phyloP scores from a whole-genome alignment of 2,329 filamentous ascomycete genomes.

The Trichoderma pleuroti region DNA sequence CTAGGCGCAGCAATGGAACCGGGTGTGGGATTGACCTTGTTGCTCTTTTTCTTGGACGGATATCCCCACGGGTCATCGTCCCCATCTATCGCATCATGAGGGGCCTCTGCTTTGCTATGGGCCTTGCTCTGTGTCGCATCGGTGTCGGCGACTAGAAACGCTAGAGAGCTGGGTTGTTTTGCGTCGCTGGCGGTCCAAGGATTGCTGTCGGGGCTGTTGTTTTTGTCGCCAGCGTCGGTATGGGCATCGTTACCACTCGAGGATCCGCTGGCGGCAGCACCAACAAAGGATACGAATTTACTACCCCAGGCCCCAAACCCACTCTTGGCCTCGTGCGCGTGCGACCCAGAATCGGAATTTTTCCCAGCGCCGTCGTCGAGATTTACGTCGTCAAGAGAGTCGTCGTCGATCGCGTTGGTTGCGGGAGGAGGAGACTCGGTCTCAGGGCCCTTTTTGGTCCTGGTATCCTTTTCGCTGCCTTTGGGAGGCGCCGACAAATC shows the following conservation, averaged over 20 bases:
- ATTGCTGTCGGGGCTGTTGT: conserved; percentile 42
- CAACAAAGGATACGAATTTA: conserved; percentile 50
- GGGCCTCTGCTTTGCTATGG: conserved; percentile 29
- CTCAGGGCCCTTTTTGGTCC: conserved; percentile 28
- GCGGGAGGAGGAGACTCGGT: conserved; percentile 26
- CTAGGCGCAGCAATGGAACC: conserved; percentile 26
- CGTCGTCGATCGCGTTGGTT: conserved; percentile 40
- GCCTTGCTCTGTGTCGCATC: conserved; percentile 40
- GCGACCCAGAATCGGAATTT: conserved; percentile 54
- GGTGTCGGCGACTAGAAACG: conserved; percentile 47
- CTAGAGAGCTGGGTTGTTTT: conserved; percentile 49
- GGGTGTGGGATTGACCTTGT: conserved; percentile 30
- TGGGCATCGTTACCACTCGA: conserved; percentile 36
- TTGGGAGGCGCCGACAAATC: conserved; percentile 24
- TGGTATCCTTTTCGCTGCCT: conserved; percentile 41
- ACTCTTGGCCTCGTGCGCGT: conserved; percentile 42
- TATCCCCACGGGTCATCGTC: conserved; percentile 35
- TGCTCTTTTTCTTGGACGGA: conserved; percentile 41
- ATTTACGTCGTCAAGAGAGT: conserved; percentile 63
- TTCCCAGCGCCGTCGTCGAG: conserved; percentile 57
- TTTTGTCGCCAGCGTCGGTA: conserved; percentile 37
- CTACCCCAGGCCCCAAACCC: conserved; percentile 59
- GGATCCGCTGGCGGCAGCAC: conserved; percentile 12
- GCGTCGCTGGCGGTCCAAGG: conserved; percentile 48
- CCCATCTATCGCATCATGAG: conserved; percentile 27